Base-by-base conservation (phyloP, 1,139 yeast genomes). In the Insectozyma bohioensis region DNA sequence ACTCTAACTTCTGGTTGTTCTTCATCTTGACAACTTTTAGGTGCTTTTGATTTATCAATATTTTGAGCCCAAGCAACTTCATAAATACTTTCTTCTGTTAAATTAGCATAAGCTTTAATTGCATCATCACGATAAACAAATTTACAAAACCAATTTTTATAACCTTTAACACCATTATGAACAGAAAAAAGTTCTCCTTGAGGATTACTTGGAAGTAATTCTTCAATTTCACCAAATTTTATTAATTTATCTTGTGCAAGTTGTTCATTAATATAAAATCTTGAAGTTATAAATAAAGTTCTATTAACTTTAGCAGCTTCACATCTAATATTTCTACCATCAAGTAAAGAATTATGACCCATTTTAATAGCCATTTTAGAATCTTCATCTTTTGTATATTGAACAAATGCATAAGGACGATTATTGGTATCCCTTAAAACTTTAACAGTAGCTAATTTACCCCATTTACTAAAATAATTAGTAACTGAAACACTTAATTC, bases 391-490 rank as follows among this genome's bases (percentile, higher is more conserved):
- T 66, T 78, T 10, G 78, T 66, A 54, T 84, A 87, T 58, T 90
- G 97, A 26, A 88, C 96, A 68, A 90, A 90, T 0, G 97, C 96
- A 56, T 90, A 90, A 0, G 97, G 97, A 26, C 96, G 72, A 53
- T 85, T 84, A 20, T 78, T 67, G 12, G 83, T 77, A 60, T 90
- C 97, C 34, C 96, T 69, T 41, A 88, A 71, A 3, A 88, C 95
- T 50, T 90, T 88, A n/a, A 86, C 95, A 12, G 83, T 64, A 6
- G 78, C 66, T 27, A 85, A 63, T 21, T 69, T 62, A 9, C 95
- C 95, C 80, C 82, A 86, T 55, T 75, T 64, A 36, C 59, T 53
- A 45, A 83, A 83, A 49, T 78, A 84, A 11, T 70, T 62, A 4
- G 80, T 75, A 3, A 87, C 94, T 0, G 92, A 78, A 15, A 69